Conservation (phyloP, 2,329 filamentous ascomycete species). For the Paraphaeosphaeria sporulosa region DNA sequence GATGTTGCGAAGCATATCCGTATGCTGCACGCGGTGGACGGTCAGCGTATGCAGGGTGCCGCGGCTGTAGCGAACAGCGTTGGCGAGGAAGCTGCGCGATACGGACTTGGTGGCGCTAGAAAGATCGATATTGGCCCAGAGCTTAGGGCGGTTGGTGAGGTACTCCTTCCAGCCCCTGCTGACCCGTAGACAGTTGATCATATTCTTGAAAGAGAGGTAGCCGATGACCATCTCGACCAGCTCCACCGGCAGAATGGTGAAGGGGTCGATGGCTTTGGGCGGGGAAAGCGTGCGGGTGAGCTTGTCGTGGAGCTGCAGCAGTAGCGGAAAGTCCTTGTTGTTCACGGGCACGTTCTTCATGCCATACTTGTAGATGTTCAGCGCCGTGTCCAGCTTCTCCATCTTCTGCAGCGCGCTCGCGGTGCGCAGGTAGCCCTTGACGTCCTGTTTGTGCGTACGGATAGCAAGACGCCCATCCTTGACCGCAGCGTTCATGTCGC, state of each 20-base stretch:
- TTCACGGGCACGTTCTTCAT: conserved; percentile 59
- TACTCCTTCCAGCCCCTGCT: conserved; percentile 63
- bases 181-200: conserved; percentile 62
- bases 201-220: conserved; percentile 60
- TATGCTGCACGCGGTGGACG: conserved; percentile 48
- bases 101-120: conserved; percentile 54
- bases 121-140: conserved; percentile 65
- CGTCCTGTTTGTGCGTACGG: conserved; percentile 57
- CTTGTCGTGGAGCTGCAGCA: conserved; percentile 58
- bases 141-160: conserved; percentile 48
- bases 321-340: conserved; percentile 48
- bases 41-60: conserved; percentile 43
- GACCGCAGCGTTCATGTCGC: conserved; percentile 59
- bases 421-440: conserved; percentile 66
- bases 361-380: conserved; percentile 66
- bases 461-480: conserved; percentile 67
- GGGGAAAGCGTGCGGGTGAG: conserved; percentile 53
- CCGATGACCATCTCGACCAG: conserved; percentile 60
- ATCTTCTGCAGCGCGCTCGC: conserved; percentile 58
- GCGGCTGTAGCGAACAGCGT: conserved; percentile 52
- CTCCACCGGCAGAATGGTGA: conserved; percentile 62
- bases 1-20: conserved; percentile 52
- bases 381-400: conserved; percentile 60
- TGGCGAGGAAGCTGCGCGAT: conserved; percentile 50
- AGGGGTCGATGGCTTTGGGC: conserved; percentile 58